Base-by-base conservation (phyloP, 73 alveolate species). In the Paramecium caudatum region DNA sequence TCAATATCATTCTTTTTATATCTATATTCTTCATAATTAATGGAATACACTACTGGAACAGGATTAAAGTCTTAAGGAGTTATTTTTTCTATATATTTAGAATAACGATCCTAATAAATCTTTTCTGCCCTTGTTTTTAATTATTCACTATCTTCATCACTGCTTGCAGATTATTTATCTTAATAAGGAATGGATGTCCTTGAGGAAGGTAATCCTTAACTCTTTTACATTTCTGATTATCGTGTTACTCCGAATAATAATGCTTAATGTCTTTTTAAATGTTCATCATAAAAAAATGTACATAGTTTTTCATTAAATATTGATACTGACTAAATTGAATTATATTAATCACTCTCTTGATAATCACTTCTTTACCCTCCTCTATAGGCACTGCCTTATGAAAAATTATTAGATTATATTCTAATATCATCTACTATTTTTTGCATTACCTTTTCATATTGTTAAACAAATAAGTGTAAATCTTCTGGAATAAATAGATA, bases 401-500 rank as follows among this genome's bases (percentile, higher is more conserved):
- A 65, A 15, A 65, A 65, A 65, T 36, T 65, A 15, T 36, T 65
- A 13, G 83, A 65, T 12, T 65, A 32, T 1, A 36, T 30, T 65
- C 34, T 65, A 5, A n/a, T 1, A 32, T 65, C 83, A 33, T 65
- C 83, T 1, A 33, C 47, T 1, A 65, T 65, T 21, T 65, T 65
- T 33, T 27, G 9, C 12, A 65, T 33, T n/a, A 65, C 55, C 34
- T 36, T 65, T 1, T 65, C 49, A 65, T 65, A 65, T n/a, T 65
- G 15, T 65, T 65, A 3, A 65, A 65, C 47, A 65, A 65, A 65
- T 36, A 65, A 33, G 39, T 65, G 30, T 36, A 65, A 33, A 65
- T 65, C 83, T 65, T 65, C 83, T 32, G 83, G 83, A 30, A 65
- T 27, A 65, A 65, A 65, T 33, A 65, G 34, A 32, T 65, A 65